Evolutionary conservation across 192 early-diverging fungal species (phyloP).

Genomic region (Backusella luteola): DNA sequence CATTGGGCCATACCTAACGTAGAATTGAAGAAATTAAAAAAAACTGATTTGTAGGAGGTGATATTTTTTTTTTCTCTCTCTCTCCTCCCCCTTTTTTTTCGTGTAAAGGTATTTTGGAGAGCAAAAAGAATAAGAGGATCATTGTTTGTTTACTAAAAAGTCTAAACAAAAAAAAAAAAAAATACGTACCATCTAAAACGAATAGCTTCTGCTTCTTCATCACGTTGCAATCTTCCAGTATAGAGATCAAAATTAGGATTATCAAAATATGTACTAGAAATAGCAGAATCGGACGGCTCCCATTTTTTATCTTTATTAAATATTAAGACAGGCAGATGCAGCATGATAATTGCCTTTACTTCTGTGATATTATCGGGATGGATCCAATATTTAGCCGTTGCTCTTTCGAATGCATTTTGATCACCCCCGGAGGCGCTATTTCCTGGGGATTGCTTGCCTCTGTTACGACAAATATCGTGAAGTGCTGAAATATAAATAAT

Average conservation of each 20-base stretch:
- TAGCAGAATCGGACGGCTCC: constrained; percentile 32
- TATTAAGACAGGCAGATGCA: constrained; percentile 45
- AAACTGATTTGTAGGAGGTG: not conserved
- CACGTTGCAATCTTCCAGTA: constrained; percentile 30
- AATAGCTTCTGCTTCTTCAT: constrained; percentile 38
- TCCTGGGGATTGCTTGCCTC: constrained; percentile 24
- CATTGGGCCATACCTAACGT: constrained; percentile 27
- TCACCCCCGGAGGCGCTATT: constrained; percentile 31
- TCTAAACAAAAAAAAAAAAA: not conserved
- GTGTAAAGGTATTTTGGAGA: constrained; percentile 4
- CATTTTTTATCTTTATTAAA: constrained; percentile 48
- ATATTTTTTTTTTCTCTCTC: not conserved
- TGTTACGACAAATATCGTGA: constrained; percentile 69
- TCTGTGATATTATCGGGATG: constrained; percentile 43
- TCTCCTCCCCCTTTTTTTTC: not conserved
- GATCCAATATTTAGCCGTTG: constrained; percentile 61
- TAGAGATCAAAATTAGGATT: constrained; percentile 36
- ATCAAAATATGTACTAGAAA: constrained; percentile 39
- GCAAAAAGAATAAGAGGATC: not conserved
- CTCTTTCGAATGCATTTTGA: constrained; percentile 69
- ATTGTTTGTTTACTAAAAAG: not conserved
- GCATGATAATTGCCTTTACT: constrained; percentile 39
- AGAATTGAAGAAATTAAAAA: constrained; percentile 12
- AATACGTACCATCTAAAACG: constrained; percentile 58
- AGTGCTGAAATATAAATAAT: constrained; percentile 85